Conservation (phyloP, 352 stramenopile species). For the Thalassiosira tumida region DNA sequence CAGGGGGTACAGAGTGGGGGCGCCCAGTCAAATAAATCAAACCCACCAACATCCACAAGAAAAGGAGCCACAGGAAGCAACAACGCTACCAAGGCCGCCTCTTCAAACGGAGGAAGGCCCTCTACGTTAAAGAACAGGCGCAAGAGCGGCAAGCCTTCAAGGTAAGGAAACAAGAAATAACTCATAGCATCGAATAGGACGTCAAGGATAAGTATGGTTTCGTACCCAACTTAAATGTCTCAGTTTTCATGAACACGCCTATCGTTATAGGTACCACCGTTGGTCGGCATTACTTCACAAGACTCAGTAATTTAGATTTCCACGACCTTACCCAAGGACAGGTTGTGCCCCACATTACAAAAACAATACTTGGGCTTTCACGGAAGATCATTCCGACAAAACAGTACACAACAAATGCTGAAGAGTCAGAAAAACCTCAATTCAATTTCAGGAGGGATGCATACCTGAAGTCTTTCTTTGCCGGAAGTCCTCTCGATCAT, state of each 20-base stretch:
- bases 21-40: too few species aligned
- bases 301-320: background rate
- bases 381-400: slow-evolving; percentile 28
- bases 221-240: background rate
- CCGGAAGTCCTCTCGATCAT: background rate
- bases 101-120: too few species aligned
- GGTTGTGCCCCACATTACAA: background rate
- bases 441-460: background rate
- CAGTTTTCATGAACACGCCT: background rate
- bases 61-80: too few species aligned
- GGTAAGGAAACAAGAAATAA: too few species aligned
- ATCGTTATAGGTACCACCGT: background rate
- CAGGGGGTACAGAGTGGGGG: too few species aligned
- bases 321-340: slow-evolving; percentile 13
- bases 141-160: too few species aligned
- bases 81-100: too few species aligned
- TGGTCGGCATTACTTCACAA: background rate
- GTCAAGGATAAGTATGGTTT: slow-evolving; percentile 13
- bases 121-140: too few species aligned
- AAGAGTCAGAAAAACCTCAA: background rate
- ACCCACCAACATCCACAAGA: too few species aligned
- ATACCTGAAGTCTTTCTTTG: slow-evolving; percentile 12
- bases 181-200: too few species aligned
- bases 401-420: background rate
- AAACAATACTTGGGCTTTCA: slow-evolving; percentile 1